Conservation (phyloP, 2,329 filamentous ascomycete genomes). For the Neophaeococcomyces mojaviensis region DNA sequence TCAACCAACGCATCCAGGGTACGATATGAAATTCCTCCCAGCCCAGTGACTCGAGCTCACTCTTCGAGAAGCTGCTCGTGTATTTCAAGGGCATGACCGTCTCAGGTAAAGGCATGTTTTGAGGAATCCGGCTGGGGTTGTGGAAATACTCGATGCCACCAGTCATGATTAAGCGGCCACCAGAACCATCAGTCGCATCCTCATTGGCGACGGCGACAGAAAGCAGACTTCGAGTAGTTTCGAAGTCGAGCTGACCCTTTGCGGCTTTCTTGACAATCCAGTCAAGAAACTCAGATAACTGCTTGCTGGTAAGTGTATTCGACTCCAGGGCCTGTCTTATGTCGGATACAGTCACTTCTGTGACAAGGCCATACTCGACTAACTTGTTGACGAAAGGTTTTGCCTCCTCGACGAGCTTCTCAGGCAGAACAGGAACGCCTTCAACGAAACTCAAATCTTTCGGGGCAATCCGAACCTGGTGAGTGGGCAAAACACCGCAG, state of each 20-base stretch:
- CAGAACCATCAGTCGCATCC: slow-evolving; percentile 48
- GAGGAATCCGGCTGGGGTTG: slow-evolving; percentile 68
- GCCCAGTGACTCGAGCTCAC: slow-evolving; percentile 69
- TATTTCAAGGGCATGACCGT: slow-evolving; percentile 79
- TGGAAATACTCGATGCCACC: slow-evolving; percentile 68
- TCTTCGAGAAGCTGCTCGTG: slow-evolving; percentile 59
- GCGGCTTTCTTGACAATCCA: slow-evolving; percentile 72
- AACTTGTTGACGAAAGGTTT: slow-evolving; percentile 72
- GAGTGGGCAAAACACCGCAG: slow-evolving; percentile 75
- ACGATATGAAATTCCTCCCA: slow-evolving; percentile 81
- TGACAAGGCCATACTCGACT: slow-evolving; percentile 77
- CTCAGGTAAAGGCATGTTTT: slow-evolving; percentile 71
- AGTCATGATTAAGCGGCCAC: slow-evolving; percentile 68
- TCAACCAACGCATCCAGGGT: slow-evolving; percentile 74
- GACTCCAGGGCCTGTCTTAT: slow-evolving; percentile 75
- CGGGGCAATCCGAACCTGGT: slow-evolving; percentile 68
- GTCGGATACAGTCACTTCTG: slow-evolving; percentile 76
- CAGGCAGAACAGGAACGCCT: slow-evolving; percentile 77
- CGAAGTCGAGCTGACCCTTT: slow-evolving; percentile 62
- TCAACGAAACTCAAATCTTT: slow-evolving; percentile 72
- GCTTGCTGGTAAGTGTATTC: slow-evolving; percentile 69
- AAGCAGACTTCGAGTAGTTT: slow-evolving; percentile 62
- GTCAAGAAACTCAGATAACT: slow-evolving; percentile 73
- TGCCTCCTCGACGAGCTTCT: slow-evolving; percentile 60
- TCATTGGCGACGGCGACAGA: slow-evolving; percentile 59